phyloP scores from a whole-genome alignment of 352 stramenopile genomes.

The Phytophthora cryptogea region DNA sequence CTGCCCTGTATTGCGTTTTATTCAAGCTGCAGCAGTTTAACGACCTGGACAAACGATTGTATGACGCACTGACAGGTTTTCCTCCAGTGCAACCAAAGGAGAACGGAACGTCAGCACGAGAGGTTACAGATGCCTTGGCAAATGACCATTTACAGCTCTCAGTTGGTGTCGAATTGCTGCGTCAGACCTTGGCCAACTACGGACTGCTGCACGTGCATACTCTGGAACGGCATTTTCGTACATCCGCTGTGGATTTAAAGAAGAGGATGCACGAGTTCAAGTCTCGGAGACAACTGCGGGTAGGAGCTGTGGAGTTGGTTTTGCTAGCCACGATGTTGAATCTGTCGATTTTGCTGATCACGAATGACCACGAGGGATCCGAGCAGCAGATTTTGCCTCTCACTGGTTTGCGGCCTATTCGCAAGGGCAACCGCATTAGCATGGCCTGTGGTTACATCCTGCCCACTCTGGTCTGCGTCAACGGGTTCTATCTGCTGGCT shows the following conservation, averaged over 20 bases:
- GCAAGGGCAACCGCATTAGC: conserved; percentile 51
- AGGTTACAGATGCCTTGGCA: conserved; percentile 22
- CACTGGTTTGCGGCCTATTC: conserved; percentile 49
- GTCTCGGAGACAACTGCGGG: conserved; percentile 50
- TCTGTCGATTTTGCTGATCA: conserved; percentile 72
- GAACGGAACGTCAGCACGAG: conserved; percentile 11
- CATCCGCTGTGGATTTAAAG: conserved; percentile 67
- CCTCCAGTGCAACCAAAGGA: not conserved
- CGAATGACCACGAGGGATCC: conserved; percentile 79
- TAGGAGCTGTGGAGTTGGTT: conserved; percentile 70
- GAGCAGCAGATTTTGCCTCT: conserved; percentile 69
- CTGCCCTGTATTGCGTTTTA: conserved; percentile 71
- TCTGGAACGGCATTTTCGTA: conserved; percentile 60
- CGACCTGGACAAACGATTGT: conserved; percentile 70
- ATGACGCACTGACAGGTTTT: conserved; percentile 57
- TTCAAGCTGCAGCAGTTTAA: conserved; percentile 72
- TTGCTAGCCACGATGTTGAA: conserved; percentile 80
- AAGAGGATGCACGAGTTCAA: conserved; percentile 83
- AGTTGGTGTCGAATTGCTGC: conserved; percentile 54
- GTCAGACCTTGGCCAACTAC: conserved; percentile 71
- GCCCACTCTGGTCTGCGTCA: conserved; percentile 67
- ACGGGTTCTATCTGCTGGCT: conserved; percentile 72
- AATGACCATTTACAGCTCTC: conserved; percentile 40
- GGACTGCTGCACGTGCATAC: conserved; percentile 66
- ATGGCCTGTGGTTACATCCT: conserved; percentile 77